Conservation (phyloP, 441 rosid species). For the Capsella rubella region DNA sequence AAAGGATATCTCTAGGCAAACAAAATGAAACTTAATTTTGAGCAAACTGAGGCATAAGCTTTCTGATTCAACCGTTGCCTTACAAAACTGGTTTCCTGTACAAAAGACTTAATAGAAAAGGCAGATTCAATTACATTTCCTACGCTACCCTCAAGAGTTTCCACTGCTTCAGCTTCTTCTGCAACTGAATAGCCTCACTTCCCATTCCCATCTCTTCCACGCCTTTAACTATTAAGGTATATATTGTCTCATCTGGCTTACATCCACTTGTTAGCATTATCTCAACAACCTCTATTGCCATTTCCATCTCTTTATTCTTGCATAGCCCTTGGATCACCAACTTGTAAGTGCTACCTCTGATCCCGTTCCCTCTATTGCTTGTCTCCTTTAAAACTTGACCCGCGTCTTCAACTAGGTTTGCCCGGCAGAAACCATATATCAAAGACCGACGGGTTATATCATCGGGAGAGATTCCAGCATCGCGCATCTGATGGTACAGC, state of each 20-base stretch:
- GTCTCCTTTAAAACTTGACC: conserved; percentile 64
- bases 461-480: conserved; percentile 66
- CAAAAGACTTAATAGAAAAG: conserved; percentile 22
- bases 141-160: conserved; percentile 47
- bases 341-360: conserved; percentile 57
- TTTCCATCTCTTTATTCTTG: conserved; percentile 59
- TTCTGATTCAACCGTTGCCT: conserved; percentile 20
- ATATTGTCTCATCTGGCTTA: conserved; percentile 60
- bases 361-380: conserved; percentile 54
- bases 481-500: conserved; percentile 62
- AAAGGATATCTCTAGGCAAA: too few relatives aligned
- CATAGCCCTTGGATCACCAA: conserved; percentile 65
- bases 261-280: conserved; percentile 63
- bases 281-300: conserved; percentile 73
- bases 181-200: conserved; percentile 67
- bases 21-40: background rate
- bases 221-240: conserved; percentile 54
- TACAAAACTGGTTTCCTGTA: conserved; percentile 40
- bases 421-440: conserved; percentile 71
- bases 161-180: conserved; percentile 55
- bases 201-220: conserved; percentile 72
- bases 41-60: background rate
- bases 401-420: conserved; percentile 60
- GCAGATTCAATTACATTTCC: background rate
- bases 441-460: conserved; percentile 74